Conservation (phyloP, 2,329 filamentous ascomycete species). For the Periglandula ipomoeae region DNA sequence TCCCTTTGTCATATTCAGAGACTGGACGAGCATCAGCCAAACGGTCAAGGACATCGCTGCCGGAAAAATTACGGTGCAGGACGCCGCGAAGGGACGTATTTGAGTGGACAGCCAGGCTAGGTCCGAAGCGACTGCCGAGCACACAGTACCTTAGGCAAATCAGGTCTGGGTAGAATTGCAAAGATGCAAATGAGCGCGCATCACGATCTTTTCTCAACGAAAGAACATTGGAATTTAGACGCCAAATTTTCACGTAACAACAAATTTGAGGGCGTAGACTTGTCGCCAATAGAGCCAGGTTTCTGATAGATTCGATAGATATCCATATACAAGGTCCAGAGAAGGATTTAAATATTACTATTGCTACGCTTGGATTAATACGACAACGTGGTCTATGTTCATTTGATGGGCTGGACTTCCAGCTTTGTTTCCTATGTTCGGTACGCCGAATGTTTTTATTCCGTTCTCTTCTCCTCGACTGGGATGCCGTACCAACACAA, state of each 20-base stretch:
- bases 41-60: conserved; percentile 70
- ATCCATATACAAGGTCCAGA: not conserved
- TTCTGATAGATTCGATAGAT: conserved; percentile 7
- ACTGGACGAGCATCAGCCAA: conserved; percentile 71
- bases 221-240: not conserved
- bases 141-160: no score
- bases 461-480: conserved; percentile 45
- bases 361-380: no score
- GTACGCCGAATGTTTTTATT: no score
- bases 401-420: no score
- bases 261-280: not conserved
- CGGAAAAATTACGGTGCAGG: conserved; percentile 60
- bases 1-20: conserved; percentile 78
- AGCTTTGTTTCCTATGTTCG: no score
- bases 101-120: no score
- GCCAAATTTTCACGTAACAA: not conserved
- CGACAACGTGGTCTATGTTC: no score
- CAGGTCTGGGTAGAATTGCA: no score
- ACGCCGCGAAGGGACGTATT: conserved; percentile 50
- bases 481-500: conserved; percentile 56
- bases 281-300: conserved; percentile 1
- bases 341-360: no score
- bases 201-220: not conserved
- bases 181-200: no score
- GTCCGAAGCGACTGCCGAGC: no score